Conservation (phyloP, 2,329 filamentous ascomycete species). For the Clonostachys solani region DNA sequence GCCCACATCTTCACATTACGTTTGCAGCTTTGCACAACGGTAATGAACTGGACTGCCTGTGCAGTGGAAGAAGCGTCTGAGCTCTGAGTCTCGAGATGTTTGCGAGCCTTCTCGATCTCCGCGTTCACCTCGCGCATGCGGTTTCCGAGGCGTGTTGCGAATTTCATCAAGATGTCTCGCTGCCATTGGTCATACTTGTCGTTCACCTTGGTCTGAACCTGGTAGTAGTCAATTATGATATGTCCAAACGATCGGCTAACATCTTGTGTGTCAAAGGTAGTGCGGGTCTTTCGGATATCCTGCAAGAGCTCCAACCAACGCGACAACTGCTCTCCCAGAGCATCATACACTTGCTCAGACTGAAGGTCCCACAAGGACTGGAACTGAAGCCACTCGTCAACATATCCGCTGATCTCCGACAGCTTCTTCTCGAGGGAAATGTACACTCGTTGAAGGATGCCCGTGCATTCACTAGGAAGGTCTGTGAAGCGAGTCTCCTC, state of each 20-base stretch:
- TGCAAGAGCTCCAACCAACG: constrained; percentile 95
- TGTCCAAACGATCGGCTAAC: constrained; percentile 91
- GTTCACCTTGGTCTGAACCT: constrained; percentile 98
- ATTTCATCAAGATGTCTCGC: constrained; percentile 92
- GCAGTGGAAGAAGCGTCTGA: constrained; percentile 93
- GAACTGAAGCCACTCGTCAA: constrained; percentile 98
- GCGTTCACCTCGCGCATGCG: constrained; percentile 90
- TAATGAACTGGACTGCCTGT: constrained; percentile 97
- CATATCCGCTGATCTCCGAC: constrained; percentile 73
- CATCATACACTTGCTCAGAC: constrained; percentile 90
- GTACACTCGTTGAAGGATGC: constrained; percentile 76
- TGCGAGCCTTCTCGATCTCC: constrained; percentile 85
- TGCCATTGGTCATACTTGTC: constrained; percentile 99
- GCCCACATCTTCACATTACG: constrained; percentile 92
- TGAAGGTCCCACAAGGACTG: constrained; percentile 98
- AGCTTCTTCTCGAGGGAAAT: constrained; percentile 79
- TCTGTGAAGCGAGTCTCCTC: constrained; percentile 74
- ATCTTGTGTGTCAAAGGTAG: constrained; percentile 96
- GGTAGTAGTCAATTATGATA: constrained; percentile 94
- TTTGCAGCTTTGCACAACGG: constrained; percentile 93
- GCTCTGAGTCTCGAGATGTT: constrained; percentile 86
- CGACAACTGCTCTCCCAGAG: constrained; percentile 84
- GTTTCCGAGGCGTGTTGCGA: constrained; percentile 80
- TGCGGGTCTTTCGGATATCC: constrained; percentile 90
- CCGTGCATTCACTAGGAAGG: constrained; percentile 78